These are phyloP conservation scores for Aspergillus affinis DNA, from an alignment of 495 filamentous ascomycete genomes.

Conservation along the genomic window DNA sequence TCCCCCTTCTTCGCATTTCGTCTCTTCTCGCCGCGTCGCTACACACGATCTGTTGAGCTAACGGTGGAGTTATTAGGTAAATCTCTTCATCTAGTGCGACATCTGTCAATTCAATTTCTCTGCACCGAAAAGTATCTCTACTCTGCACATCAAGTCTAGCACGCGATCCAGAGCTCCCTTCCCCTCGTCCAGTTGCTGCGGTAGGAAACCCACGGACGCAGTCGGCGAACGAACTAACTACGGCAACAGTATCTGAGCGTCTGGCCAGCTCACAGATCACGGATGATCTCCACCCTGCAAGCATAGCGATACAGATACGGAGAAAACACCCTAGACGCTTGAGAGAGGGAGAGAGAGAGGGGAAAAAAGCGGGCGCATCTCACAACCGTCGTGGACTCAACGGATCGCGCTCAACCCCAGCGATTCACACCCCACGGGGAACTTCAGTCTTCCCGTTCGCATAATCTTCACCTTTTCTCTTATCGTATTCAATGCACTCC, in stretches of 20 bases:
- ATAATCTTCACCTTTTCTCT: background rate
- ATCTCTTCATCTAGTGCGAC: background rate
- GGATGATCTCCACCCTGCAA: background rate
- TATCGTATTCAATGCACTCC: background rate
- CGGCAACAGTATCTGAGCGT: background rate
- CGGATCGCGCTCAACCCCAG: no score
- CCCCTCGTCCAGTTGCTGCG: background rate
- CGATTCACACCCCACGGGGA: background rate
- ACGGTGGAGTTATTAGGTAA: background rate
- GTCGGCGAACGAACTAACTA: background rate
- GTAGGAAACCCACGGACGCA: background rate
- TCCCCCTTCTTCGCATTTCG: background rate
- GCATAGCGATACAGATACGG: background rate
- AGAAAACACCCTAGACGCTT: background rate
- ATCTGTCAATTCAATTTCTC: no score
- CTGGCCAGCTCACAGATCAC: background rate
- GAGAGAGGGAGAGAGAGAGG: no score
- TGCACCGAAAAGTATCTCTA: no score
- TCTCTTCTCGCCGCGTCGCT: background rate
- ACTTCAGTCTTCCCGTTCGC: background rate
- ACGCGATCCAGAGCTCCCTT: background rate
- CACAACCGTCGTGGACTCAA: background rate
- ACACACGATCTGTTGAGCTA: background rate
- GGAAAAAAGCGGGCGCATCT: background rate
- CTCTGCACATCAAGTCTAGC: no score